Evolutionary conservation across 1,284 basidiomycete genomes (phyloP).

Genomic region (Leccinum fallax): DNA sequence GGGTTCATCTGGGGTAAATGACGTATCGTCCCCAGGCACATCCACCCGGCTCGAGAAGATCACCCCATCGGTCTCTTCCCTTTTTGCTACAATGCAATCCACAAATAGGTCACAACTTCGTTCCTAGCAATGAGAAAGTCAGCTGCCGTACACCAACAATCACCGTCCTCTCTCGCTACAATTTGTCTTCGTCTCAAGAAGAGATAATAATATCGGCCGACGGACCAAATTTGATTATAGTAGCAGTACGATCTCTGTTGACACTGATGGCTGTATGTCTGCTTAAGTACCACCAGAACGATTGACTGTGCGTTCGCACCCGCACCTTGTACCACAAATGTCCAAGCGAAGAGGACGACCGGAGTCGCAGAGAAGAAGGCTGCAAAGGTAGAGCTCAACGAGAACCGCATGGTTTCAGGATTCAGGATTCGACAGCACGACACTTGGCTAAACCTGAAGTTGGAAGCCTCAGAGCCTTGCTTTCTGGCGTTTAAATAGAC

Average conservation of each 20-base stretch:
- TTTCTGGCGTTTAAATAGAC: constrained; percentile 2
- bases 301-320: not conserved
- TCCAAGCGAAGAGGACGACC: constrained; percentile 11
- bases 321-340: constrained; percentile 11
- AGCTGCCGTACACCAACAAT: not conserved
- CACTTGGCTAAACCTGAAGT: not conserved
- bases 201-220: not conserved
- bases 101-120: not conserved
- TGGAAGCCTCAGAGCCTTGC: not conserved
- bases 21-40: not conserved
- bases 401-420: constrained; percentile 7
- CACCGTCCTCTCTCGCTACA: not conserved
- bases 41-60: not conserved
- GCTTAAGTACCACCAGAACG: no score
- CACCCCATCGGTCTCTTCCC: not conserved
- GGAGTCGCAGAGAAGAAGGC: not conserved
- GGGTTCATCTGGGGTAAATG: not conserved
- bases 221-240: constrained; percentile 7
- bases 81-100: not conserved
- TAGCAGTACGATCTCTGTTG: not conserved
- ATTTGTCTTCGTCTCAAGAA: not conserved
- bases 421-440: not conserved
- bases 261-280: constrained; percentile 10
- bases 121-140: not conserved
- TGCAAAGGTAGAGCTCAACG: not conserved